Conservation (phyloP, 225 moss, liverwort and hornwort genomes). For the Pseudoscleropodium purum region DNA sequence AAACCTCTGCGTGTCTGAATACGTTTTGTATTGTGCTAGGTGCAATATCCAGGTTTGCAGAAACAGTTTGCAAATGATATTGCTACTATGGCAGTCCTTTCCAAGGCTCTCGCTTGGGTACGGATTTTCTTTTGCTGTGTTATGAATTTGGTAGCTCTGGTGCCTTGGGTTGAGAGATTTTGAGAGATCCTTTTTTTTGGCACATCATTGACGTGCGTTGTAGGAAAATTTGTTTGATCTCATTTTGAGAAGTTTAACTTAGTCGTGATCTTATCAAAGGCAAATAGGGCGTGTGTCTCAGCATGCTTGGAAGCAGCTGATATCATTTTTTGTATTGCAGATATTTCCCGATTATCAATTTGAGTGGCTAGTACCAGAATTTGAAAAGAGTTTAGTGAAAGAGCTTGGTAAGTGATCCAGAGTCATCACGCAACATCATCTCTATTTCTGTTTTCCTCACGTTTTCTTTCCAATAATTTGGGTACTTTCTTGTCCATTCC, state of each 20-base stretch:
- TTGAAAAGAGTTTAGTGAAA: constrained; percentile 53
- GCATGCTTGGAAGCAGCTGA: not conserved
- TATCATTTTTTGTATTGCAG: constrained; percentile 19
- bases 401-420: constrained; percentile 63
- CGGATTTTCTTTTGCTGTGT: not conserved
- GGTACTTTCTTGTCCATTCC: not conserved
- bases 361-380: constrained; percentile 94
- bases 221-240: not conserved
- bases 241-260: not conserved
- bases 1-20: not conserved
- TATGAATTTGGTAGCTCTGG: not conserved
- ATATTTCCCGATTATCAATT: constrained; percentile 92
- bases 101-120: constrained; percentile 93
- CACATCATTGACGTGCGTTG: not conserved
- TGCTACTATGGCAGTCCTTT: constrained; percentile 77
- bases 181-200: not conserved
- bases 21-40: constrained; percentile 31
- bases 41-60: constrained; percentile 89
- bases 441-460: not conserved
- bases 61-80: constrained; percentile 71
- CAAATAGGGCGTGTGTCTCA: not conserved
- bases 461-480: not conserved
- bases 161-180: not conserved
- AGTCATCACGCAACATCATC: not conserved
- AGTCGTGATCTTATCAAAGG: not conserved